Base-by-base conservation (phyloP, 306 rosid genomes). In the Inga laurina region DNA sequence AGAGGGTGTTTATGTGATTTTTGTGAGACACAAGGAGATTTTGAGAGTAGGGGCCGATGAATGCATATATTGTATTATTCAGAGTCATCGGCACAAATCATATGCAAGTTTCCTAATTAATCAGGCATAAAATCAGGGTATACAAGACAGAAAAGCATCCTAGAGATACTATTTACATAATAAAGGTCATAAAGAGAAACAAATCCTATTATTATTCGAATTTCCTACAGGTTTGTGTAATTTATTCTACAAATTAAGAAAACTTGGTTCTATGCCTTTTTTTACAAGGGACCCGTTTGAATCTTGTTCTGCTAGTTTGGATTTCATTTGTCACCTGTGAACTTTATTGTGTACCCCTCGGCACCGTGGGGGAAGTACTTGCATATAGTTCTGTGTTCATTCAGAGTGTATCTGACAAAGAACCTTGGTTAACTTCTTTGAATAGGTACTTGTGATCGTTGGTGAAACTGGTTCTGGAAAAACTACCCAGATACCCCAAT, bases 401-500 rank as follows among this genome's bases (percentile, higher is more conserved):
- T 78, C 37, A 72, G 72, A 51, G 68, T 27, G 34, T 79, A 51
- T 72, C 64, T 19, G 67, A 52, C 57, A 76, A 61, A 78, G 84
- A 51, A 82, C 59, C 62, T 79, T 54, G 70, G 27, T 51, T 82
- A 74, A 12, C 84, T 45, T 64, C 61, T 62, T 83, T 78, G 21
- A 32, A 75, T 89, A 93, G 99, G 98, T 96, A 73, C 94, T 96
- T 85, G 94, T 96, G 64, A 96, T 96, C 71, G 98, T 96, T 75
- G 98, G 98, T 75, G 99, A 96, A 91, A 96, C 99, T 14, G 99
- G 99, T 87, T 96, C 99, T 4, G 99, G 99, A 73, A 96, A 96
- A 86, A 96, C 98, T 4, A 92, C 98, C 11, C 99, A 96, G 88
- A 94, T 96, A 84, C 99, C 98, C 48, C 99, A 96, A 78, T 96